phyloP scores from a whole-genome alignment of 2,329 filamentous ascomycete genomes.

The Colletotrichum orchidophilum region DNA sequence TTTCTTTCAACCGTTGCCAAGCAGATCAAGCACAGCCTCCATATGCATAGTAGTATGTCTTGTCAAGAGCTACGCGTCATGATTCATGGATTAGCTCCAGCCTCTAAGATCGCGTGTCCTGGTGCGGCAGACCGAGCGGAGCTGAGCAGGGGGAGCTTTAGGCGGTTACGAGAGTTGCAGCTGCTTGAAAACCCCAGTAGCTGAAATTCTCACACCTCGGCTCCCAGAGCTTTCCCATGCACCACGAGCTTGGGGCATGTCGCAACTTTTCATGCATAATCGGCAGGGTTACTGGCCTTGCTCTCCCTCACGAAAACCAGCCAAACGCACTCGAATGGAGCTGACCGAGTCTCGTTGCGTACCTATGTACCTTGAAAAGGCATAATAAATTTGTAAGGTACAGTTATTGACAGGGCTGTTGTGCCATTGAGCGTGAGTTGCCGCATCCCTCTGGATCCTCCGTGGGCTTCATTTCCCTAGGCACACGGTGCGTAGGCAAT shows the following conservation, averaged over 20 bases:
- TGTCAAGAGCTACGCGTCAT: conserved; percentile 1
- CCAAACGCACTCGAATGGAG: background rate
- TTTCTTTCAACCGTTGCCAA: background rate
- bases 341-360: background rate
- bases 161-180: background rate
- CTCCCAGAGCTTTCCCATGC: background rate
- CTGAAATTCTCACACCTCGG: background rate
- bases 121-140: no score
- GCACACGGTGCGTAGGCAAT: background rate
- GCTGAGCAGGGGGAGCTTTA: background rate
- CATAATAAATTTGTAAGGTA: background rate
- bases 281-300: background rate
- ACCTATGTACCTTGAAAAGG: no score
- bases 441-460: background rate
- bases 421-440: background rate
- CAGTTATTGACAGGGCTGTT: background rate
- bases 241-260: background rate
- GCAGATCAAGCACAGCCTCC: background rate
- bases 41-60: background rate
- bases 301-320: background rate
- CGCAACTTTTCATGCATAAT: background rate
- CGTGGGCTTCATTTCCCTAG: background rate
- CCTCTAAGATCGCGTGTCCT: conserved; percentile 4
- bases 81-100: background rate
- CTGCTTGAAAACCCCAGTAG: background rate